Base-by-base conservation (phyloP, 2,329 filamentous ascomycete species). In the Tolypocladium guangdongense region DNA sequence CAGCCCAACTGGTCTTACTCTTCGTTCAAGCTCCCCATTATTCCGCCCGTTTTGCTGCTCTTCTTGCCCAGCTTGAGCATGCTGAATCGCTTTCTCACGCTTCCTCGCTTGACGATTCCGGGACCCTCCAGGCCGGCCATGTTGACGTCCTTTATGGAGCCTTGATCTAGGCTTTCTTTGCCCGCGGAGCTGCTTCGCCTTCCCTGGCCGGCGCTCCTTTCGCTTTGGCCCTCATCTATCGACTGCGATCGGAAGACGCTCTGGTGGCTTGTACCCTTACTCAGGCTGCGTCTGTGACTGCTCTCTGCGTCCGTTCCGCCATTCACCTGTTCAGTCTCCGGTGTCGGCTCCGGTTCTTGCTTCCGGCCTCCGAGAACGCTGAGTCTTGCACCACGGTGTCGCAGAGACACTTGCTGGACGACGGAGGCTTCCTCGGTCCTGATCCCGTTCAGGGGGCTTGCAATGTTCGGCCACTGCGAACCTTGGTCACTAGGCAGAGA, bases 61-160 rank as follows among this genome's bases (percentile, higher is more conserved):
- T 87, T 89, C 66, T 83, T 85, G 33, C 86, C 84, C 50, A 90
- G 76, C 66, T 86, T 88, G 63, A 95, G 74, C 62, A 90, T 74
- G 66, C 88, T 93, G 59, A 95, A 75, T 63, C 90, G 74, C 72
- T 90, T 92, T 70, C 85, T 83, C 59, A 95, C 80, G 54, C 83
- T 86, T 37, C 80, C 81, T 51, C 80, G 79, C 63, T 77, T 76
- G 53, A 69, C 66, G 38, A 72, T 46, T 0, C 50, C 49, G 11
- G 67, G 64, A 38, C 69, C 74, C 45, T 63, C 66, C 35, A 64
- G 60, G 0, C 53, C 52, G 24, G 62, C 52, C 47, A 64, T 60
- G 11, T 63, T 57, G 22, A 62, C 61, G 14, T 60, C 58, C 14
- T 57, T 55, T 16, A 57, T 55, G 7, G 57, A 58, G 7, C 62